Evolutionary conservation across 2,329 filamentous ascomycete species (phyloP), one percentile per base, ranked within the genome.

Genomic region (Aspergillus tubingensis): DNA sequence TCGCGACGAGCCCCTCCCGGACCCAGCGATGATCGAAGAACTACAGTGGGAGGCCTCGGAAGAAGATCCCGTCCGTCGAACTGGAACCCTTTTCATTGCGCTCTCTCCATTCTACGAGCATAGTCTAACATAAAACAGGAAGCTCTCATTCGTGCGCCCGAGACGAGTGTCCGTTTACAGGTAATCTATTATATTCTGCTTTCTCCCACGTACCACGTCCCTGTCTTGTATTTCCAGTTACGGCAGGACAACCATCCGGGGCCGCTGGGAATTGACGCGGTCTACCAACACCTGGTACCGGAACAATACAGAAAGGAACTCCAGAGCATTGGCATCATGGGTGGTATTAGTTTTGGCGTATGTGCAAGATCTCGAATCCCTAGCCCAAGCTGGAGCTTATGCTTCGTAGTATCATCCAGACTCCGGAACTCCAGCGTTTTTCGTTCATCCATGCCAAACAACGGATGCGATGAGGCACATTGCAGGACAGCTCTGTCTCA

Each of bases 371-470:
- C 50, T 65, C 62, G 61, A 54, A 61, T 64, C 57, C 67, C 57
- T 67, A 62, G 60, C 60, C 61, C 61, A 65, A 67, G 66, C 59
- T 68, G 69, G 59, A 70, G 67, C 73, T 76, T 74, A 79, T 77
- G 65, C 66, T 69, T 68, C 62, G 73, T 77, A 94, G 87, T 88
- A 96, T 76, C 92, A 98, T 82, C 94, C 95, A 55, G 77, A 91
- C 61, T 91, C 88, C 60, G 90, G 89, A 56, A 77, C 88, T 60
- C 91, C 92, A 43, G 86, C 87, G 53, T 97, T 94, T 77, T 97
- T 96, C 77, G 84, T 98, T 68, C 95, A 99, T 79, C 94, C 95
- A 23, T 98, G 95, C 78, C 86, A 91, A 74, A 91, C 95, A 8
- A 90, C 90, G 58, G 89, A 94, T 65, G 90, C 91, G 55, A 90